phyloP scores from a whole-genome alignment of 2,329 filamentous ascomycete genomes.

The Exophiala mesophila region DNA sequence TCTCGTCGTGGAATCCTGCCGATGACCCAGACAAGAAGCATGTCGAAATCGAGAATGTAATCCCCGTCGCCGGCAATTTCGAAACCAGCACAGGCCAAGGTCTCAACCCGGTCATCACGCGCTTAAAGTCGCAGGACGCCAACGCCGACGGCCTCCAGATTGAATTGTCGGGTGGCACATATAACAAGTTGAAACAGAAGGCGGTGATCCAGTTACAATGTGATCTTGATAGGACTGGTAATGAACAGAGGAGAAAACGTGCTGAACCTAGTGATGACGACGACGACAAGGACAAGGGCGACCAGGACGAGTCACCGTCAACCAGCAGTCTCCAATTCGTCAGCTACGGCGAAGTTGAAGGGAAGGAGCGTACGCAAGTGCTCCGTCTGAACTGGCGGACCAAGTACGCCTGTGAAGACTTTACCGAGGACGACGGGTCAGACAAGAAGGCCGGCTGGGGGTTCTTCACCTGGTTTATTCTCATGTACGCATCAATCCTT shows the following conservation, averaged over 20 bases:
- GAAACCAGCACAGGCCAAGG: slow-evolving; percentile 43
- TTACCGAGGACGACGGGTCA: slow-evolving; percentile 42
- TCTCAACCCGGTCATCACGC: slow-evolving; percentile 62
- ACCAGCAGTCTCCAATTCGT: slow-evolving; percentile 67
- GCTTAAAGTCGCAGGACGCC: slow-evolving; percentile 61
- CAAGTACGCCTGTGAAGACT: slow-evolving; percentile 73
- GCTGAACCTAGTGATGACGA: slow-evolving; percentile 28
- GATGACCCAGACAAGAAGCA: slow-evolving; percentile 28
- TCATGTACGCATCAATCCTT: slow-evolving; percentile 87
- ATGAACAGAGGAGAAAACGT: slow-evolving; percentile 40
- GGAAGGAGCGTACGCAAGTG: slow-evolving; percentile 48
- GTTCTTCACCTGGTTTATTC: slow-evolving; percentile 94
- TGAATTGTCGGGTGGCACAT: slow-evolving; percentile 58
- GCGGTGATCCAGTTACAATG: slow-evolving; percentile 84
- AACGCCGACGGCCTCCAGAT: slow-evolving; percentile 68
- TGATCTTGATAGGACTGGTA: slow-evolving; percentile 64
- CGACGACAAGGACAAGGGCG: slow-evolving; percentile 29
- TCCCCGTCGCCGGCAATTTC: slow-evolving; percentile 31
- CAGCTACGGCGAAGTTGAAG: slow-evolving; percentile 58
- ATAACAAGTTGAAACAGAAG: slow-evolving; percentile 55
- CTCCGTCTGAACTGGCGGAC: slow-evolving; percentile 80
- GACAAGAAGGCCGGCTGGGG: slow-evolving; percentile 63
- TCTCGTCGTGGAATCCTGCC: slow-evolving; percentile 22
- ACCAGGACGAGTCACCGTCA: slow-evolving; percentile 23
- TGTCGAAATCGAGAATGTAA: slow-evolving; percentile 27